Base-by-base conservation (phyloP, 2,329 filamentous ascomycete species). In the Aulographum hederae region DNA sequence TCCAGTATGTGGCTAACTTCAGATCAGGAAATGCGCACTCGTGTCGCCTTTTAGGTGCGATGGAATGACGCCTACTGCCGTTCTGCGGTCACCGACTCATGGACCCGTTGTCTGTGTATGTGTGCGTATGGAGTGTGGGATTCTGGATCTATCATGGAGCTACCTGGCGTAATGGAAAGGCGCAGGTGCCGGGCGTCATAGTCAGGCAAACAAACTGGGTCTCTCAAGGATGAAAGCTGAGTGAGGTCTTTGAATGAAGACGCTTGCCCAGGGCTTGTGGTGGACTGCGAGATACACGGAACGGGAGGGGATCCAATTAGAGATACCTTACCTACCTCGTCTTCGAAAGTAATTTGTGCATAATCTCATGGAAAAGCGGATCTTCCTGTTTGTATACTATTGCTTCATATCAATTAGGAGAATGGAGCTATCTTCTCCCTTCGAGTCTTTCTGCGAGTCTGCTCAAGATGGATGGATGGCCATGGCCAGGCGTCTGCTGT, bases 11-110 rank as follows among this genome's bases (percentile, higher is more conserved):
- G 20, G 6, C 6, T n/a, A 6, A 23, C 6, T n/a, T 6, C 20
- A 6, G 6, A 6, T 6, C 20, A 66, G 61, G 65, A 69, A 47
- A 69, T 69, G 58, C 56, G 65, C 35, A 69, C 65, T 32, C 50
- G 65, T 39, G 66, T 67, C 39, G 65, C 65, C 39, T 69, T 68
- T 42, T 64, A 44, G 54, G 6, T n/a, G 20, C 6, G 6, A 23
- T 23, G 20, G 6, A n/a, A 23, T 6, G 20, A 6, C 20, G n/a
- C n/a, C 6, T n/a, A 23, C 6, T 6, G 26, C 8, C 18, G 14
- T 31, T 17, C 11, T 31, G 26, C 14, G 6, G 26, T 8, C 6
- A 14, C n/a, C 6, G 16, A 28, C 6, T 6, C 6, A 6, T 6
- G 6, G 14, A 28, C 6, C 6, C 26, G 6, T 6, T 14, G 6